Conservation (phyloP, 495 filamentous ascomycete species). For the Immersiella caudata region DNA sequence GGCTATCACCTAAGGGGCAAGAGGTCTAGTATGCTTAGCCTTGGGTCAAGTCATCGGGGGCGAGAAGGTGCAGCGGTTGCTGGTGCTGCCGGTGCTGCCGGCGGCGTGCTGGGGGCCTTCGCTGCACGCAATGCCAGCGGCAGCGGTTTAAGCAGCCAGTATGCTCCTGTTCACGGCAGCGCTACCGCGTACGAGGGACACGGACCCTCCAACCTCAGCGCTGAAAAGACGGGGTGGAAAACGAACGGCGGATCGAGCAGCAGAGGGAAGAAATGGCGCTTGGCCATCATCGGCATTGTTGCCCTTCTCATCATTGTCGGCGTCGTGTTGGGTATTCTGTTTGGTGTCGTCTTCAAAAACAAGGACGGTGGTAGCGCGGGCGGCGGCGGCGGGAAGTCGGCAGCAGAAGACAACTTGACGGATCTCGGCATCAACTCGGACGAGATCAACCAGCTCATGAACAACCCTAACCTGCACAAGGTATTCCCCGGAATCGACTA, state of each 20-base stretch:
- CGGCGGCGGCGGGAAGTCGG: slow-evolving; percentile 27
- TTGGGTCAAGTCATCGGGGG: slow-evolving; percentile 44
- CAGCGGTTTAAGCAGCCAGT: slow-evolving; percentile 41
- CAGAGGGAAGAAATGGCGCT: slow-evolving; percentile 68
- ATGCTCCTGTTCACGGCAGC: slow-evolving; percentile 43
- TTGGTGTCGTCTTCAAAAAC: slow-evolving; percentile 66
- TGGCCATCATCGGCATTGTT: slow-evolving; percentile 64
- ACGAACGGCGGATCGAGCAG: slow-evolving; percentile 49
- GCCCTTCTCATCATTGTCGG: slow-evolving; percentile 65
- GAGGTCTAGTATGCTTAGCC: slow-evolving; percentile 57
- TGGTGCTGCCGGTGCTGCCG: slow-evolving; percentile 48
- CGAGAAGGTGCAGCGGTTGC: slow-evolving; percentile 45
- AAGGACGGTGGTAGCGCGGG: slow-evolving; percentile 24
- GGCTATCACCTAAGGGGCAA: slow-evolving; percentile 48
- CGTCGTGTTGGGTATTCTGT: slow-evolving; percentile 78
- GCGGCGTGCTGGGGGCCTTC: slow-evolving; percentile 58
- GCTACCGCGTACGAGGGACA: slow-evolving; percentile 32
- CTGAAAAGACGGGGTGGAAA: slow-evolving; percentile 63
- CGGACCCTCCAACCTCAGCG: slow-evolving; percentile 19
- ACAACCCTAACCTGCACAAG: slow-evolving; percentile 79
- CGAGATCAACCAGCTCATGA: slow-evolving; percentile 81
- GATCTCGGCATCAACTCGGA: slow-evolving; percentile 72
- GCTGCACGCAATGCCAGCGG: slow-evolving; percentile 40
- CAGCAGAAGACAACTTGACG: slow-evolving; percentile 59
- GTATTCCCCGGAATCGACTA: slow-evolving; percentile 98